Evolutionary conservation across 192 early-diverging fungal genomes (phyloP), one percentile per base, ranked within the genome.

Genomic region (Coemansia sp.): DNA sequence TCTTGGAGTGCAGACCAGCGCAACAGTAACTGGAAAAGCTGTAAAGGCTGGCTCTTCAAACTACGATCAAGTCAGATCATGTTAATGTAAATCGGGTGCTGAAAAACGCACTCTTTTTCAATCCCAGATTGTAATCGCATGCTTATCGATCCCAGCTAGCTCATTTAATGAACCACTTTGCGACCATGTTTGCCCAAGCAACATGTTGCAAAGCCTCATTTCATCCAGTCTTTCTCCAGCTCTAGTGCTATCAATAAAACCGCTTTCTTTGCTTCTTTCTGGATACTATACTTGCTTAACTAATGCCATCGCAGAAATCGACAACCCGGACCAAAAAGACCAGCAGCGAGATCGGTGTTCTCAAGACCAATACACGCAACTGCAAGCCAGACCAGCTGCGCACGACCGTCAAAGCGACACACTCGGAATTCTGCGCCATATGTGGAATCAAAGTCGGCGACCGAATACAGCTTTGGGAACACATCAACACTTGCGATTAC

Each of bases 401-500:
- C 42, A 9, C 42, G 9, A 25, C 23, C 23, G 42, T 44, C 42
- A 12, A 44, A n/a, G 14, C 42, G 14, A 44, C 11, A 44, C n/a
- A 31, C 36, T 5, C 15, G 17, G 54, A 62, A 37, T 58, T 70
- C 23, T 79, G 76, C 44, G 68, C 67, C 10, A 69, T 79, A 54
- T 79, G 76, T 42, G 76, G 76, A 15, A 57, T 21, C 23, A 15
- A 44, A 23, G 72, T 65, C 28, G 49, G 21, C n/a, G 37, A 70
- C 28, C 49, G 67, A 6, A 34, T 57, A 14, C 66, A 66, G 60
- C 67, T 79, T 37, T 79, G 76, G 76, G 62, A 69, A 36, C 76
- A 79, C 57, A 71, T 73, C 70, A 58, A 49, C 42, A 20, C 15
- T 15, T 79, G 76, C 61, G 57, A 73, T 20, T 70, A 79, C 46